Base-by-base conservation (phyloP, 805 yeast species). In the Spathaspora hagerdaliae region DNA sequence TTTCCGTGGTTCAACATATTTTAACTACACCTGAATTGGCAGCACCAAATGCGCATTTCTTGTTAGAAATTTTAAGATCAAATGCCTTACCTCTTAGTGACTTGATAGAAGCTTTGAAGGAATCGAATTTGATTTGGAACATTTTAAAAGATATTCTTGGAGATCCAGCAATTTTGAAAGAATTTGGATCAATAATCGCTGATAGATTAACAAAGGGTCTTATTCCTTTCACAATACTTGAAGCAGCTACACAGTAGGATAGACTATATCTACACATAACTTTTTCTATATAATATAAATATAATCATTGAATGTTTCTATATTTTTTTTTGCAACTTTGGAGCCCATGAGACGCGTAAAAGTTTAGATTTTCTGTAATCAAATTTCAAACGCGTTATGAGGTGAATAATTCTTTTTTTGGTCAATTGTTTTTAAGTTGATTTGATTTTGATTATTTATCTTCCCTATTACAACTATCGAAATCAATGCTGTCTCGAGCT, bases 401-500 rank as follows among this genome's bases (percentile, higher is more conserved):
- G 5, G 24, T 19, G 24, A 19, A 19, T 19, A 19, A 19, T 19
- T 19, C n/a, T 19, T 19, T 19, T 19, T 19, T 19, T 19, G 24
- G 24, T 19, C 24, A 19, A 19, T 5, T 19, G 24, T 19, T 19
- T 19, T 19, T 5, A 19, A 19, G 24, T 19, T 2, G 24, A 19
- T 19, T 19, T 19, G 24, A 19, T 19, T 19, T 19, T 19, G 24
- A 19, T 19, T 19, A 19, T 19, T 5, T 19, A 19, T 19, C 24
- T 19, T 19, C 5, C 5, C 24, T 19, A 19, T 19, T 19, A 19
- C 24, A 19, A 19, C 24, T 19, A 3, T 19, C 5, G 24, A 19
- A 19, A 19, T 19, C 14, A 32, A 61, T 61, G 67, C 67, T 67
- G 71, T 58, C 67, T 26, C 59, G 64, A 50, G 57, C 59, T 33